A percentile compares a stretch with the other conserved stretches of the same genome.
Conservation (phyloP, 768 basidiomycete species). For the Gelatoporia subvermispora region DNA sequence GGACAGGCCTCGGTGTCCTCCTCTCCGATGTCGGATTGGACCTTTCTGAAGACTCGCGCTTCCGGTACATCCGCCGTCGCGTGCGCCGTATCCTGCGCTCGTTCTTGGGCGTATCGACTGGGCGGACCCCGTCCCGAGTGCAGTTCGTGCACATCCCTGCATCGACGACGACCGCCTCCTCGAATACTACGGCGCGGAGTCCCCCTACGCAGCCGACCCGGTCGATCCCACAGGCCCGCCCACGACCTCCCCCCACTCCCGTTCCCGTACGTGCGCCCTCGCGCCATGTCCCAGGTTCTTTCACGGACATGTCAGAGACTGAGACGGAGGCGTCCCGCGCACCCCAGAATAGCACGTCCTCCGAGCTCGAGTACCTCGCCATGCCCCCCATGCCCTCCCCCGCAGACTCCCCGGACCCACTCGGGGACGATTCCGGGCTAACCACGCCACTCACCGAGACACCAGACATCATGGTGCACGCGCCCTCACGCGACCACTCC, state of each 20-base stretch:
- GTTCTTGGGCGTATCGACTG: conserved; percentile 6
- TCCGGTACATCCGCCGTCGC: conserved; percentile 23
- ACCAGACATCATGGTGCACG: not conserved
- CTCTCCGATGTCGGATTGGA: conserved; percentile 47
- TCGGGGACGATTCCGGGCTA: conserved; percentile 1
- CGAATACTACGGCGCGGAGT: conserved; percentile 8
- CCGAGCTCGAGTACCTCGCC: conserved; percentile 22
- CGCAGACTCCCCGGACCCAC: not conserved
- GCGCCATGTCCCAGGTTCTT: conserved; percentile 21
- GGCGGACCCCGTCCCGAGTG: conserved; percentile 12
- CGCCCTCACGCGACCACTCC: conserved; percentile 4
- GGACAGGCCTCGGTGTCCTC: conserved; percentile 50
- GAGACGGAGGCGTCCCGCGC: conserved; percentile 9
- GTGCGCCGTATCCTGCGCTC: conserved; percentile 19
- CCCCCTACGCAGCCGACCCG: conserved; percentile 1
- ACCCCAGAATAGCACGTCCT: conserved; percentile 12
- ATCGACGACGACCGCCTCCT: conserved; percentile 7
- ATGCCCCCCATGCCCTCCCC: conserved; percentile 19
- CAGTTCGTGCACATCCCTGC: conserved; percentile 15
- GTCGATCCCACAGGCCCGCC: not conserved
- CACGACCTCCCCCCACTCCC: conserved; percentile 1
- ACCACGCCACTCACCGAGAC: not conserved
- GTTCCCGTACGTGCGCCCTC: conserved; percentile 16
- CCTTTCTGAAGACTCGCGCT: conserved; percentile 38
- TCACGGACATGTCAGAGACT: conserved; percentile 18